Base-by-base conservation (phyloP, 179 eudicot genomes). In the Patellifolia procumbens region DNA sequence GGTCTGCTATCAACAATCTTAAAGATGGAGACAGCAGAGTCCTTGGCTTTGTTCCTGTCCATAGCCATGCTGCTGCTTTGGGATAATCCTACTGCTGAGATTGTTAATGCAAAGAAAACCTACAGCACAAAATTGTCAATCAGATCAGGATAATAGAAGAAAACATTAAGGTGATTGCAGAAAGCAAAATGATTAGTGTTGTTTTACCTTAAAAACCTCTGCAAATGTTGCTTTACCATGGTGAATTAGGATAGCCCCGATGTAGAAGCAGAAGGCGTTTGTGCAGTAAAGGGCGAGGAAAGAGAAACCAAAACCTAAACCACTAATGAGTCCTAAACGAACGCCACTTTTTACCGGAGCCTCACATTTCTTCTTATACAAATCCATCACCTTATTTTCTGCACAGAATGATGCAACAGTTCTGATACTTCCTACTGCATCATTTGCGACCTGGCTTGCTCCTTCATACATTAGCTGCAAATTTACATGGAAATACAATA, bases 401-500 rank as follows among this genome's bases (percentile, higher is more conserved):
- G 96, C 92, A 82, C 96, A 83, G 52, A 91, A 91, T 15, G 97
- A 93, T 42, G 90, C 90, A 31, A 93, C 96, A 1, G 97, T 92
- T 80, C 94, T 87, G 35, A 93, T 93, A 74, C 96, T 83, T 35
- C 98, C 92, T 35, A 93, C 92, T 0, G 98, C 98, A 80, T 93
- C 98, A 22, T 82, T 93, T 37, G 94, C 98, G 13, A 93, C 91
- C 81, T 93, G 97, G 70, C 97, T 93, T 6, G 94, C 96, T 78
- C 89, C 96, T 78, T 91, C 97, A 49, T 91, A 91, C 94, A 85
- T 91, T 28, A 88, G 35, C 97, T 92, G 81, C 74, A 84, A 5
- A 51, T 7, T 16, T 31, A 42, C 61, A 80, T 61, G n/a, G n/a
- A 60, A 1, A 52, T 48, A 15, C 7, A 70, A 45, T 13, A 20